Evolutionary conservation across 2,329 filamentous ascomycete genomes (phyloP), one percentile per base, ranked within the genome.

Genomic region (Penicillium hesseltinei): DNA sequence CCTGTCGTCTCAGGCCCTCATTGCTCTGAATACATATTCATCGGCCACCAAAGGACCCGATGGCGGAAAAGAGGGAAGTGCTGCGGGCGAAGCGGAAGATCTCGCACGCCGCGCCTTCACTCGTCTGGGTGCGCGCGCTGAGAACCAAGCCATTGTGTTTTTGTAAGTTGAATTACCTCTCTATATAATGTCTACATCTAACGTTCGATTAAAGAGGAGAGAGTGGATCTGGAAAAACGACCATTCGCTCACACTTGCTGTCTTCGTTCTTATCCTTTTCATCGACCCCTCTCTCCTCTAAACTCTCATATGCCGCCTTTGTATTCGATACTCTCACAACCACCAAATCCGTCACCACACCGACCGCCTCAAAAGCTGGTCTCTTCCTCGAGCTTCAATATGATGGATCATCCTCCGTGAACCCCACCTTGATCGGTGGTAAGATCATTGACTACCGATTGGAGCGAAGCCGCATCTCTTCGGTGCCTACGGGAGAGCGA

Each of bases 341-440:
- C 1, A 99, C 94, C 27, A 99, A 99, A 78, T 96, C 93, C 2
- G 88, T 92, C 35, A 97, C 93, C 1, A 97, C 93, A 0, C 92
- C 92, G 1, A 96, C 91, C 2, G 94, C 94, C 29, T 97, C 93
- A 50, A 97, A 97, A 75, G 89, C 94, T 11, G 94, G 94, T 61
- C 83, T 99, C 17, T 96, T 96, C 72, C 94, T 94, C 73, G 94
- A 99, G 75, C 82, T 99, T 42, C 94, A 99, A 75, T 99, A 99
- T 73, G 93, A 99, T 73, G 96, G 91, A 1, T 86, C 91, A 0
- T 88, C 92, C 0, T 89, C 88, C 0, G 88, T 90, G 27, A 92
- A 89, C 69, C 94, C 94, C 1, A 87, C 92, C 3, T 82, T 99
- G 29, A 90, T 99, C 63, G 94, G 94, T 77, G 93, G 91, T 66